phyloP scores from a whole-genome alignment of 805 yeast species.

The Kuraishia borneana region DNA sequence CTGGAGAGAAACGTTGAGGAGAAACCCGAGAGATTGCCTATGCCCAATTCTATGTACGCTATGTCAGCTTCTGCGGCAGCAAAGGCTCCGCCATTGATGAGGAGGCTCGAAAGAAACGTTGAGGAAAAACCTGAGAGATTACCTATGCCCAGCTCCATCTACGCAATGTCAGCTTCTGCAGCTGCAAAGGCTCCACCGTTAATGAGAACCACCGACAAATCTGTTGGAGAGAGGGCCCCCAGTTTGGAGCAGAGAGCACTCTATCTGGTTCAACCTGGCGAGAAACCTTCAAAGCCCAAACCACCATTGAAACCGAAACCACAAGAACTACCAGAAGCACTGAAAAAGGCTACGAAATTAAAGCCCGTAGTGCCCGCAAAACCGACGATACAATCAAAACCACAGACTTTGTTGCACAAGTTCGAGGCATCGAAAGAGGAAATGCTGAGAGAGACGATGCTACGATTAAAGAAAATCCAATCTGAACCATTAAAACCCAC shows the following conservation, averaged over 20 bases:
- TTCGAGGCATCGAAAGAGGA: conserved; percentile 4
- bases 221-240: conserved; percentile 7
- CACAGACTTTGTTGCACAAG: conserved; percentile 5
- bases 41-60: conserved; percentile 8
- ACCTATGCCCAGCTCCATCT: conserved; percentile 9
- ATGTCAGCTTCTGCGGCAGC: conserved; percentile 13
- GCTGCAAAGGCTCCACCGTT: conserved; percentile 14
- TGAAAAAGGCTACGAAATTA: conserved; percentile 6
- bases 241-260: conserved; percentile 6
- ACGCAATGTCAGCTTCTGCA: conserved; percentile 10
- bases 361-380: conserved; percentile 9
- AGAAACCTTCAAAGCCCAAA: conserved; percentile 1
- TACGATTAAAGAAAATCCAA: neutral
- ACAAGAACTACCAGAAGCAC: conserved; percentile 7
- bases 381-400: too few relatives aligned
- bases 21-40: conserved; percentile 7
- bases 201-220: conserved; percentile 5
- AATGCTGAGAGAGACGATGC: conserved; percentile 4
- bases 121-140: conserved; percentile 4
- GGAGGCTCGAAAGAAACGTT: neutral
- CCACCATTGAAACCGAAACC: conserved; percentile 2
- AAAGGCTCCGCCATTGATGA: conserved; percentile 11
- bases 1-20: conserved; percentile 3
- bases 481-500: neutral
- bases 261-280: conserved; percentile 2